Conservation (phyloP, 2,329 filamentous ascomycete genomes). For the Malbranchea cinnamomea region DNA sequence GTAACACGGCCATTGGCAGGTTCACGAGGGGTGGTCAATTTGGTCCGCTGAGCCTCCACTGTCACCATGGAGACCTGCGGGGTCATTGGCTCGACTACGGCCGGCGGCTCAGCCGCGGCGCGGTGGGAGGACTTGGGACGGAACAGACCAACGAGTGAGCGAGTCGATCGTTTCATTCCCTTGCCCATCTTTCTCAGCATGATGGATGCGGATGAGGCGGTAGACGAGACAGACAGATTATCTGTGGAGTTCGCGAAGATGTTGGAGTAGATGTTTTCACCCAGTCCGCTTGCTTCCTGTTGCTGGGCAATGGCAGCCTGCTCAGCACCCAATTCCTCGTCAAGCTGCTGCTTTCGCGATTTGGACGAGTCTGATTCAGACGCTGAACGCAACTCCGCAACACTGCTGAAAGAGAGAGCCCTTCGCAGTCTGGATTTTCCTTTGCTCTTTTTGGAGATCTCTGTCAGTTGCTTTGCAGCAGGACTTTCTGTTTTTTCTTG, state of each 20-base stretch:
- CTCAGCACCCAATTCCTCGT: constrained; percentile 67
- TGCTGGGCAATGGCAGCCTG: constrained; percentile 81
- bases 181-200: constrained; percentile 90
- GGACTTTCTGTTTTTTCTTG: constrained; percentile 37
- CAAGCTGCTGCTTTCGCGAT: constrained; percentile 48
- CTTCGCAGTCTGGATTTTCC: constrained; percentile 74
- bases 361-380: constrained; percentile 47
- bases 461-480: constrained; percentile 70
- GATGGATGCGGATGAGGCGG: constrained; percentile 34
- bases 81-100: constrained; percentile 50
- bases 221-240: constrained; percentile 49
- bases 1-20: constrained; percentile 47
- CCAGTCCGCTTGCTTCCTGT: constrained; percentile 84
- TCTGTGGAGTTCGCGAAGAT: constrained; percentile 86
- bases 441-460: constrained; percentile 68
- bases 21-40: too few relatives aligned
- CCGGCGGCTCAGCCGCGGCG: constrained; percentile 51
- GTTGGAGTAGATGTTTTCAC: constrained; percentile 82
- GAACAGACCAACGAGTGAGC: constrained; percentile 87
- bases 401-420: constrained; percentile 93
- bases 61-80: constrained; percentile 92
- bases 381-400: constrained; percentile 71
- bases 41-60: constrained; percentile 81
- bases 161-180: constrained; percentile 87
- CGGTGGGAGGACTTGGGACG: constrained; percentile 84